A percentile compares a stretch with the other conserved stretches of the same genome.
Evolutionary conservation across 148 eudicot species (phyloP).

Genomic region (Nepenthes gracilis): DNA sequence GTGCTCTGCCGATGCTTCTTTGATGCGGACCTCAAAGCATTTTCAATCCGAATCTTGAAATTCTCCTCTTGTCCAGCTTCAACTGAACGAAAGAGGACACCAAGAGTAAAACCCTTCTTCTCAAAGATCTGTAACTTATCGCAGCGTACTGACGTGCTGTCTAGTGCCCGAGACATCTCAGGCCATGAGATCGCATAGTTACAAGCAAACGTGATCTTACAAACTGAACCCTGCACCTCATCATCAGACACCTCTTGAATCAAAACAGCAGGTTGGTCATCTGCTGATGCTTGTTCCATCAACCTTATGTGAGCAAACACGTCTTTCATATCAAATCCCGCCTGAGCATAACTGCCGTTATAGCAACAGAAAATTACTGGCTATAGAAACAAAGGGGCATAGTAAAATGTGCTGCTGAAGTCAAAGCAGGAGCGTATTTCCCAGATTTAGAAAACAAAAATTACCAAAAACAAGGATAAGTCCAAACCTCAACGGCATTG

Average conservation of each 20-base stretch:
- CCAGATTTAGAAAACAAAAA: neutral
- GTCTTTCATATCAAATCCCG: constrained; percentile 92
- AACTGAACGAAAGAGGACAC: constrained; percentile 41
- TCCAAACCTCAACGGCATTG: constrained; percentile 69
- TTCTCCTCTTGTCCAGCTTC: constrained; percentile 55
- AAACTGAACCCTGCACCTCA: constrained; percentile 36
- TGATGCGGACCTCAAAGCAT: constrained; percentile 59
- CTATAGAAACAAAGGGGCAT: neutral
- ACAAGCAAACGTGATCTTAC: constrained; percentile 75
- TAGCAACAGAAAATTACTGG: neutral
- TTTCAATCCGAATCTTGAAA: constrained; percentile 51
- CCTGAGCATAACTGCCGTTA: constrained; percentile 67
- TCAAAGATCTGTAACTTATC: constrained; percentile 83
- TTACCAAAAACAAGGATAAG: neutral
- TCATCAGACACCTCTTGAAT: constrained; percentile 63
- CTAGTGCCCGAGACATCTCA: constrained; percentile 55
- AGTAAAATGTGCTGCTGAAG: neutral
- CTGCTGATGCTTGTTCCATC: constrained; percentile 70
- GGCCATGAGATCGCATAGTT: constrained; percentile 75
- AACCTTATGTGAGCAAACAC: constrained; percentile 77
- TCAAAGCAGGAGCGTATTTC: too few relatives aligned
- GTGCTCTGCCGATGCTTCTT: constrained; percentile 54
- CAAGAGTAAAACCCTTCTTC: constrained; percentile 70
- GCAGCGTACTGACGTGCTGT: constrained; percentile 59
- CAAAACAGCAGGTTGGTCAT: constrained; percentile 66